A percentile compares a stretch with the other conserved stretches of the same genome.
These are phyloP conservation scores for Coelastrella sp. DNA, from an alignment of 139 green algal genomes.

Conservation along the genomic window DNA sequence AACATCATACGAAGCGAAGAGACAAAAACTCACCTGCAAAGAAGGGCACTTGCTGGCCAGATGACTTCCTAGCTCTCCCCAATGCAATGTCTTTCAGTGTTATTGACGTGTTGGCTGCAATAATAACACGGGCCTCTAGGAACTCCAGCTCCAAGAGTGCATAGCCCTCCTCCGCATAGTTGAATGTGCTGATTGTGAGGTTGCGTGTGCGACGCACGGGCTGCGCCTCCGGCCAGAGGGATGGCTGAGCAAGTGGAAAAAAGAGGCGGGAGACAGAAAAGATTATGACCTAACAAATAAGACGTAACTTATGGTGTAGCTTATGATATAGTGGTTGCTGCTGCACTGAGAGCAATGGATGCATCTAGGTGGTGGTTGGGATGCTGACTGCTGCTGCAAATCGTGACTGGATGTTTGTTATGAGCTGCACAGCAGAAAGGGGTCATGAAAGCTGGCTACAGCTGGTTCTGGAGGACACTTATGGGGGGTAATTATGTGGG, in stretches of 20 bases:
- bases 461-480: too few species aligned
- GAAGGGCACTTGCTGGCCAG: constrained; percentile 33
- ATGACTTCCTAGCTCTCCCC: neutral
- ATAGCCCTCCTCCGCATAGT: constrained; percentile 1
- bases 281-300: neutral
- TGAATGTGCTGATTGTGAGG: neutral
- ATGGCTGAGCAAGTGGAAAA: neutral
- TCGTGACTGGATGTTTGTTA: neutral
- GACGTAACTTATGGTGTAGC: neutral
- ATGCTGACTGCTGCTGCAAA: neutral
- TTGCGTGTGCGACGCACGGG: neutral
- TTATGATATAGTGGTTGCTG: neutral
- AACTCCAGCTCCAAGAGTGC: neutral
- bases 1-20: neutral
- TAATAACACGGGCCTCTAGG: neutral
- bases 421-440: too few species aligned
- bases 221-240: neutral
- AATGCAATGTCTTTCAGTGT: constrained; percentile 17
- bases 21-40: constrained; percentile 16
- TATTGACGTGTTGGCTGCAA: neutral
- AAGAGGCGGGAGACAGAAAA: neutral
- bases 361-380: neutral
- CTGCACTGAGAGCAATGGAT: neutral
- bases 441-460: too few species aligned
- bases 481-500: too few species aligned